phyloP scores from a whole-genome alignment of 2,329 filamentous ascomycete genomes.

The Ophiostoma pallidulum region DNA sequence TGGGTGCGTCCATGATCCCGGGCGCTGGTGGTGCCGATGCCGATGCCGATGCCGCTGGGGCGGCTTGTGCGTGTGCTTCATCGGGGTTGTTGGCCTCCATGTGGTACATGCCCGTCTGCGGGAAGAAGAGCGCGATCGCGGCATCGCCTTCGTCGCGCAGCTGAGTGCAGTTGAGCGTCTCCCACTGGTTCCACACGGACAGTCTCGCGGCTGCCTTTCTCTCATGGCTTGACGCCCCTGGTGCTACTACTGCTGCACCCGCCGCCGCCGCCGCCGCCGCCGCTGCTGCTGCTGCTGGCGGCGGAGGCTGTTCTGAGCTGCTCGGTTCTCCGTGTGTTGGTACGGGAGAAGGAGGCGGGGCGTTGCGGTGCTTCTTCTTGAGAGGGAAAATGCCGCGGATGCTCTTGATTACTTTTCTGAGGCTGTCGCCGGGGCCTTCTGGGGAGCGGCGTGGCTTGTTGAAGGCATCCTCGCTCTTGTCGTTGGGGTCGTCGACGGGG shows the following conservation, averaged over 20 bases:
- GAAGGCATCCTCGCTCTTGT: neutral
- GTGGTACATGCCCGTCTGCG: constrained; percentile 12
- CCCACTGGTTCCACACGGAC: constrained; percentile 12
- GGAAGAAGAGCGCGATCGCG: constrained; percentile 8
- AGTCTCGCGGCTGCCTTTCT: neutral
- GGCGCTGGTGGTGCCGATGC: too few relatives aligned
- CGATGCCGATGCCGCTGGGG: too few relatives aligned
- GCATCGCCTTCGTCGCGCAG: neutral
- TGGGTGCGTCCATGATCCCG: too few relatives aligned
- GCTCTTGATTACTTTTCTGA: constrained; percentile 10
- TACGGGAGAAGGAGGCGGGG: neutral
- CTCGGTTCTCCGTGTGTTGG: neutral
- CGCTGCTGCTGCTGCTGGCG: neutral
- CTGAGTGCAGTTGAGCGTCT: constrained; percentile 10
- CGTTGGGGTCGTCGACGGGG: neutral
- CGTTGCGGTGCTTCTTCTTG: constrained; percentile 1
- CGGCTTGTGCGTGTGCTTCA: too few relatives aligned
- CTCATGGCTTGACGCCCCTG: neutral
- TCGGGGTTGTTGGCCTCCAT: neutral
- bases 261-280: too few relatives aligned
- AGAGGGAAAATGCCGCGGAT: constrained; percentile 9
- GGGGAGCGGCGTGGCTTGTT: neutral
- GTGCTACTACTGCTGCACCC: too few relatives aligned
- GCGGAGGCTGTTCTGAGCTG: neutral
- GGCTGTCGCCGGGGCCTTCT: constrained; percentile 1